Base-by-base conservation (phyloP, 768 basidiomycete genomes). In the Kwoniella europaea region DNA sequence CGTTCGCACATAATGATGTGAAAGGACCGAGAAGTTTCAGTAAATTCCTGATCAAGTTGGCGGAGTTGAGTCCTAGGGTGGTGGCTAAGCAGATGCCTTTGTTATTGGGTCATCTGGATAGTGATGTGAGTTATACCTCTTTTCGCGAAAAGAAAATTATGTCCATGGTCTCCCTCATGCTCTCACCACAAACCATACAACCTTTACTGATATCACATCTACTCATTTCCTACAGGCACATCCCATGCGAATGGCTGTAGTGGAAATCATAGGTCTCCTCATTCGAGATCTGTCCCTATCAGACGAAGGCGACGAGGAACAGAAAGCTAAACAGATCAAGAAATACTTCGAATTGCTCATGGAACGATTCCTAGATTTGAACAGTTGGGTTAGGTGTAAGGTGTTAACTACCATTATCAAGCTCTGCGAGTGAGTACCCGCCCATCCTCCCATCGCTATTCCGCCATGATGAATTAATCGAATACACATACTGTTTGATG, bases 241-340 rank as follows among this genome's bases (percentile, higher is more conserved):
- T 80, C 92, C 94, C 0, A 94, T 99, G 90, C 93, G 97, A 53
- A 91, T 94, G 86, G 93, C 94, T 1, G 87, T 99, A 67, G 88
- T 99, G 62, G 96, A 98, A 81, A 88, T 95, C 68, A 89, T 98
- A 52, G 93, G 93, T 5, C 86, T 87, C 69, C 88, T 98, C 71
- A 93, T 98, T 79, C 86, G 87, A 55, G 92, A 98, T 73, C 88
- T 98, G 13, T 89, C 91, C 0, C 79, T 84, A 20, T 87, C 88
- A 2, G 88, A 77, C 85, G 82, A 86, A 63, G 81, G 79, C 5
- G 83, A 84, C 73, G 82, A 82, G 50, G 84, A 90, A 81, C 92
- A 92, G 69, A 81, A 82, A 74, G 83, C 82, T 65, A 83, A 84
- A 76, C 90, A 94, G 79, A 88, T 97, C 80, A 88, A 88, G 70